Evolutionary conservation across 768 basidiomycete species (phyloP).

Genomic region (Paxillus ammoniavirescens): DNA sequence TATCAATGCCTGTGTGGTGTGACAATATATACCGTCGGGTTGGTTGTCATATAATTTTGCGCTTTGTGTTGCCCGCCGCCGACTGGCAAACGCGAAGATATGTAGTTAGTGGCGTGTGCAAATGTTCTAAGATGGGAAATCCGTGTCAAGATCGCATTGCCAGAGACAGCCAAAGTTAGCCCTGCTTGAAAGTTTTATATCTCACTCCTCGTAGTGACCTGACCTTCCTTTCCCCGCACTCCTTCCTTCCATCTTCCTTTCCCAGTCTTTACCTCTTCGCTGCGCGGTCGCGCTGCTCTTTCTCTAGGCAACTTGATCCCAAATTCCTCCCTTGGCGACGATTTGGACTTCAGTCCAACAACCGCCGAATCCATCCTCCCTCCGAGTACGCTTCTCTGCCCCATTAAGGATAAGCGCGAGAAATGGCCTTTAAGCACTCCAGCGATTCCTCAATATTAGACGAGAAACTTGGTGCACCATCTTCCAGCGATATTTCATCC

Average conservation of each 20-base stretch:
- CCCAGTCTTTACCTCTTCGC: not conserved
- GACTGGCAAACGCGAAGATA: not conserved
- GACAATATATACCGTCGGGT: no score
- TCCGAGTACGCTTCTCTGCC: conserved; percentile 13
- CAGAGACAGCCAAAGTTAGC: not conserved
- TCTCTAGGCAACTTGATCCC: conserved; percentile 11
- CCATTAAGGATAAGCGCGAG: not conserved
- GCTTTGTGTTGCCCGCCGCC: not conserved
- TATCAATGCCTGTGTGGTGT: no score
- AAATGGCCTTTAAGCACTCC: not conserved
- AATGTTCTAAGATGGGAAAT: conserved; percentile 12
- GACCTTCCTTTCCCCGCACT: not conserved
- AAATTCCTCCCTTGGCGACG: conserved; percentile 1
- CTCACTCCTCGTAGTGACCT: not conserved
- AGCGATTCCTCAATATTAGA: conserved; percentile 15
- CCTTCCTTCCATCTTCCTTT: not conserved
- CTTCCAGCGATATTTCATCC: conserved; percentile 20
- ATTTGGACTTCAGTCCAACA: conserved; percentile 12
- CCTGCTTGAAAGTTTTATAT: not conserved
- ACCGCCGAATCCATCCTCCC: conserved; percentile 12
- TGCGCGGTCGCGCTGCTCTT: not conserved
- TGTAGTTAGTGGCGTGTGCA: conserved; percentile 7
- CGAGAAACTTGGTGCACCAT: conserved; percentile 19
- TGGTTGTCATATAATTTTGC: not conserved
- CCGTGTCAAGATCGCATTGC: conserved; percentile 1